Conservation (phyloP, 768 basidiomycete genomes). For the Kwoniella shandongensis region DNA sequence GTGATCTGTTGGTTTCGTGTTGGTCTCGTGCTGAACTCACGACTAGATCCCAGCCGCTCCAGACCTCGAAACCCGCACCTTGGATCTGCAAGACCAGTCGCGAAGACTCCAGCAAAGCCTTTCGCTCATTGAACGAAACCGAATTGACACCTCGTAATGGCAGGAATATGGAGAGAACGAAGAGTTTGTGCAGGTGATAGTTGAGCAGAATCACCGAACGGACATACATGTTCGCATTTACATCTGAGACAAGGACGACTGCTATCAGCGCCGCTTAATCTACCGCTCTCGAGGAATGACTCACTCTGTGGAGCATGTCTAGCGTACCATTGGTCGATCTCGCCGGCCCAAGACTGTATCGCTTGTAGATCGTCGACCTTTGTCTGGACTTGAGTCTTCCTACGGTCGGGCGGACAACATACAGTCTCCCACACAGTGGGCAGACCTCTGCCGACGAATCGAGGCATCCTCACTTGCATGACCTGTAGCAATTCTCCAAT, state of each 20-base stretch:
- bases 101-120: not conserved
- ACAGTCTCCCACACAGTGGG: not conserved
- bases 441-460: constrained; percentile 1
- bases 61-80: not conserved
- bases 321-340: constrained; percentile 3
- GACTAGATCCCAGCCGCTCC: constrained; percentile 2
- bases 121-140: not conserved
- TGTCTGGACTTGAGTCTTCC: not conserved
- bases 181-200: constrained; percentile 3
- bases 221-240: not conserved
- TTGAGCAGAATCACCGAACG: not conserved
- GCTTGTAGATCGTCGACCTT: not conserved
- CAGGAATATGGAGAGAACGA: constrained; percentile 1
- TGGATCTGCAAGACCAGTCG: not conserved
- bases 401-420: not conserved
- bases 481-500: not conserved
- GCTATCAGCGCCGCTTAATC: not conserved
- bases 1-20: too few species aligned
- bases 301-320: constrained; percentile 1
- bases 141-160: not conserved
- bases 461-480: not conserved
- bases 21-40: not conserved
- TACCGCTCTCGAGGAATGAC: too few species aligned
- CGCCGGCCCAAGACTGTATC: not conserved
- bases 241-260: not conserved